These are phyloP conservation scores for Solanum boliviense DNA, from an alignment of 257 asterid genomes.

Conservation along the genomic window DNA sequence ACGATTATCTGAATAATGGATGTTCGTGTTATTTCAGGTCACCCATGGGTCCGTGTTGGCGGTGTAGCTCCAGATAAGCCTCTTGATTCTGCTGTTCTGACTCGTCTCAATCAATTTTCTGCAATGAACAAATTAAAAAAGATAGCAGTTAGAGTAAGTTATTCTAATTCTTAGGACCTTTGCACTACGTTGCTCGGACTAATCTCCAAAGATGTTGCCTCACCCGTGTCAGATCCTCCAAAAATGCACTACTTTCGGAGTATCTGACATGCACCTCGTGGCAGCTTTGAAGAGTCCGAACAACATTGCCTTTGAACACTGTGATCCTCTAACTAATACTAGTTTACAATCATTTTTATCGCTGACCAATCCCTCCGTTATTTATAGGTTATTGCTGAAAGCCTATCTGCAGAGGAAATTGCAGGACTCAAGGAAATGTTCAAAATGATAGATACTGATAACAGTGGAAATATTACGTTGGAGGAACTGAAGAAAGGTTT, in stretches of 20 bases:
- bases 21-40: slow-evolving; percentile 11
- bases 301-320: not conserved
- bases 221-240: not conserved
- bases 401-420: slow-evolving; percentile 36
- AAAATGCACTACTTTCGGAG: not conserved
- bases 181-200: not conserved
- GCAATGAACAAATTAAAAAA: slow-evolving; percentile 40
- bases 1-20: not conserved
- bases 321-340: not conserved
- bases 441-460: not conserved
- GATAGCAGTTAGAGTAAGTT: slow-evolving; percentile 31
- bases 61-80: slow-evolving; percentile 35
- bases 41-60: slow-evolving; percentile 31
- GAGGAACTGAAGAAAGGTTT: not conserved
- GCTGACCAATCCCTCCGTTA: not conserved
- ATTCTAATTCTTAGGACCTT: not conserved
- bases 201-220: not conserved
- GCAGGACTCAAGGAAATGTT: slow-evolving; percentile 35
- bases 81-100: slow-evolving; percentile 41
- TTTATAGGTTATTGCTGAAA: slow-evolving; percentile 34
- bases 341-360: not conserved
- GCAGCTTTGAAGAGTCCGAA: not conserved
- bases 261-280: not conserved
- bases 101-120: slow-evolving; percentile 36
- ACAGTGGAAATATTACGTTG: not conserved